Percentiles rank a stretch among this genome's conserved stretches.
Evolutionary conservation across 345 rosid species (phyloP).

Genomic region (Erysimum cheiranthoides): DNA sequence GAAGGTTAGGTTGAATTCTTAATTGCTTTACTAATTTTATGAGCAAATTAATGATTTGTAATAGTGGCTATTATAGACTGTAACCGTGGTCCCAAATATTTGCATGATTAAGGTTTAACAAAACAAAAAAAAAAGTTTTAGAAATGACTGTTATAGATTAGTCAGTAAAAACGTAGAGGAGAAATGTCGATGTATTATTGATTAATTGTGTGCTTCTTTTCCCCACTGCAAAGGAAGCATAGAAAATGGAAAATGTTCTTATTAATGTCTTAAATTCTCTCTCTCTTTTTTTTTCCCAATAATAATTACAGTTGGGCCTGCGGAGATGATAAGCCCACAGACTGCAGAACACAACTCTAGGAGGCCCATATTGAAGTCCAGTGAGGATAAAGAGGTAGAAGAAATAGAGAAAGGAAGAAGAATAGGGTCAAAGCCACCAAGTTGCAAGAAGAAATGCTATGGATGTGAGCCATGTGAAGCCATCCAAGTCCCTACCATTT

Average conservation of each 20-base stretch:
- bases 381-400: conserved; percentile 13
- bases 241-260: conserved; percentile 3
- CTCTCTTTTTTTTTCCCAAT: not conserved
- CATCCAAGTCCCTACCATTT: conserved; percentile 67
- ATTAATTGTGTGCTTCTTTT: not conserved
- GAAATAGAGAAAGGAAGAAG: conserved; percentile 44
- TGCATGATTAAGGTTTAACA: conserved; percentile 12
- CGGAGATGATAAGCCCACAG: conserved; percentile 19
- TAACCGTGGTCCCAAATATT: conserved; percentile 34
- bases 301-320: not conserved
- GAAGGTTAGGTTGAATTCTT: conserved; percentile 11
- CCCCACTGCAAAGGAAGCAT: not conserved
- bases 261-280: not conserved
- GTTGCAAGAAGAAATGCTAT: conserved; percentile 71
- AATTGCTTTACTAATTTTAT: conserved; percentile 19
- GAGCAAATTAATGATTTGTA: conserved; percentile 29
- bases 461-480: conserved; percentile 88
- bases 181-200: not conserved
- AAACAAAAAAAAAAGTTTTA: not conserved
- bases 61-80: conserved; percentile 30
- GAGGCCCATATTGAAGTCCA: conserved; percentile 3
- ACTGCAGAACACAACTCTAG: not conserved
- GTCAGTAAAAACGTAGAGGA: not conserved
- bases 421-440: conserved; percentile 85
- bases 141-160: not conserved